phyloP scores from a whole-genome alignment of 2,329 filamentous ascomycete species.

The Penicillium rolfsii region DNA sequence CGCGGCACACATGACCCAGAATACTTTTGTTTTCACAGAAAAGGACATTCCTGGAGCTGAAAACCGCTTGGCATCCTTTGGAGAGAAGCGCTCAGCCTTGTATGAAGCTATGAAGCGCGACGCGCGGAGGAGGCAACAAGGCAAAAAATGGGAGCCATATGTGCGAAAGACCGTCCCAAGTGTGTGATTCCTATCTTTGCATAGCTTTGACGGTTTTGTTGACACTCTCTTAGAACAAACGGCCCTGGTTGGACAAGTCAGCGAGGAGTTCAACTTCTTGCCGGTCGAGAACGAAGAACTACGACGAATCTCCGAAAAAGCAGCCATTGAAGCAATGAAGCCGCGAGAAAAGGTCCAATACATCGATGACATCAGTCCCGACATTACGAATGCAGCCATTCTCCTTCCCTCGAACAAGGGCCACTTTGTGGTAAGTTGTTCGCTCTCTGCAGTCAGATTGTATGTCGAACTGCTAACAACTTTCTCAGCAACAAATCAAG shows the following conservation, averaged over 20 bases:
- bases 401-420: conserved; percentile 49
- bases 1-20: conserved; percentile 61
- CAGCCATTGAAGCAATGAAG: conserved; percentile 63
- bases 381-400: conserved; percentile 63
- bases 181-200: conserved; percentile 36
- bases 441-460: not conserved
- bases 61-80: conserved; percentile 48
- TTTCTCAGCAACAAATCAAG: conserved; percentile 52
- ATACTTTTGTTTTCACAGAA: conserved; percentile 91
- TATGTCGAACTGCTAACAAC: conserved; percentile 28
- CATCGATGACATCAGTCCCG: conserved; percentile 48
- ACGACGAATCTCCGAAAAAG: conserved; percentile 61
- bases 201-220: not conserved
- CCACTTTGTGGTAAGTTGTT: conserved; percentile 47
- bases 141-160: conserved; percentile 63
- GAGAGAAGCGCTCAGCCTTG: conserved; percentile 50
- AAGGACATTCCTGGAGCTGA: conserved; percentile 83
- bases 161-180: conserved; percentile 68
- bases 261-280: conserved; percentile 75
- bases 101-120: conserved; percentile 53
- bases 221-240: conserved; percentile 68
- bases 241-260: conserved; percentile 70
- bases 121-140: conserved; percentile 50
- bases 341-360: conserved; percentile 61
- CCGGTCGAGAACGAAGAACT: conserved; percentile 74